Evolutionary conservation across 2,329 filamentous ascomycete species (phyloP).

Genomic region (Pseudogymnoascus pannorum): DNA sequence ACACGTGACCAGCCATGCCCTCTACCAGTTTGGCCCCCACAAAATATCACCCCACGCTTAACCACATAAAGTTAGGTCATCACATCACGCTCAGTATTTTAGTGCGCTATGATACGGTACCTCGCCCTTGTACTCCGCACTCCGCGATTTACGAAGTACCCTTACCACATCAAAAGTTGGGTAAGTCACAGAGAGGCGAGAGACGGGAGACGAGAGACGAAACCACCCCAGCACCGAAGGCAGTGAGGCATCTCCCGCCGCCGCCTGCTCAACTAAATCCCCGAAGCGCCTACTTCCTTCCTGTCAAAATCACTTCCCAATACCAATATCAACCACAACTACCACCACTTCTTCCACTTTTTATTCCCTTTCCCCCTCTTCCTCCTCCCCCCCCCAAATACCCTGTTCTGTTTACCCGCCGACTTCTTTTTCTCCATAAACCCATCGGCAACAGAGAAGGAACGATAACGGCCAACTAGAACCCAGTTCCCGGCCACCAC

Average conservation of each 20-base stretch:
- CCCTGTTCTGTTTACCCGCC: not conserved
- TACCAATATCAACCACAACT: not conserved
- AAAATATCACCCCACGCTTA: not conserved
- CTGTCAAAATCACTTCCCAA: not conserved
- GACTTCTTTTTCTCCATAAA: not conserved
- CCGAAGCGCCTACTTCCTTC: not conserved
- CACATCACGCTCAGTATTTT: not conserved
- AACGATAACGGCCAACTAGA: not conserved
- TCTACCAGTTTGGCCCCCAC: not conserved
- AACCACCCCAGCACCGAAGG: not conserved
- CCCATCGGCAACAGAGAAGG: not conserved
- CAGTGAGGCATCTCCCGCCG: not conserved
- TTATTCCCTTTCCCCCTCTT: conserved; percentile 1
- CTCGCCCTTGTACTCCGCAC: not conserved
- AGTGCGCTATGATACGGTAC: not conserved
- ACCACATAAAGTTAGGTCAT: not conserved
- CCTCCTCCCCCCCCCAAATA: not conserved
- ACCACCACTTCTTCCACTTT: no score
- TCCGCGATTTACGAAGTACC: not conserved
- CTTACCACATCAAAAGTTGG: not conserved
- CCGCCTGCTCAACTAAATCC: not conserved
- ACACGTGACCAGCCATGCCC: not conserved
- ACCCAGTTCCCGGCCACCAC: not conserved
- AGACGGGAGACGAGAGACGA: not conserved
- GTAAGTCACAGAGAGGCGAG: not conserved